Evolutionary conservation across 2,329 filamentous ascomycete genomes (phyloP).

Genomic region (Tolypocladium ophioglossoides): DNA sequence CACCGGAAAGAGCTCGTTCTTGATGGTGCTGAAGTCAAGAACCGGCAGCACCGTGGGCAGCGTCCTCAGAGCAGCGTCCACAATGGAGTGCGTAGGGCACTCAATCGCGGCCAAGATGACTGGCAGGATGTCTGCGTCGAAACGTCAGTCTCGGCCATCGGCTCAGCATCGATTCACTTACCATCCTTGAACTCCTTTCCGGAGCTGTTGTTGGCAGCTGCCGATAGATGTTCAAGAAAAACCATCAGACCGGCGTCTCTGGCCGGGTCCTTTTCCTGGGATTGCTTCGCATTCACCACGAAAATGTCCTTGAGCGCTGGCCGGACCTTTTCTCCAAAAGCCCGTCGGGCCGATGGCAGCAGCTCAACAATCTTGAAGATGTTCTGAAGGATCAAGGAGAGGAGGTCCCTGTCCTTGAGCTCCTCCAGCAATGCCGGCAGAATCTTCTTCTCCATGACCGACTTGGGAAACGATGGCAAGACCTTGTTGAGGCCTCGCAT

Average conservation of each 20-base stretch:
- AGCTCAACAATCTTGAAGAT: slow-evolving; percentile 81
- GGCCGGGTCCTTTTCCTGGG: slow-evolving; percentile 64
- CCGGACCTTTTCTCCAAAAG: slow-evolving; percentile 79
- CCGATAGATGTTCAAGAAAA: slow-evolving; percentile 69
- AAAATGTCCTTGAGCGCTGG: slow-evolving; percentile 79
- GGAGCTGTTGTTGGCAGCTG: slow-evolving; percentile 69
- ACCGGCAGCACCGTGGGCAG: slow-evolving; percentile 74
- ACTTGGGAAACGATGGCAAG: slow-evolving; percentile 82
- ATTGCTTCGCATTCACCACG: slow-evolving; percentile 45
- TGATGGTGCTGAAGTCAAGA: slow-evolving; percentile 92
- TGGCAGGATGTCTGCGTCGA: slow-evolving; percentile 64
- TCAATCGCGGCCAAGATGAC: slow-evolving; percentile 77
- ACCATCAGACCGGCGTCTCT: slow-evolving; percentile 89
- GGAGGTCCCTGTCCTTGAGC: slow-evolving; percentile 79
- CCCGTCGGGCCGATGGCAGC: slow-evolving; percentile 64
- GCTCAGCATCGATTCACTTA: slow-evolving; percentile 26
- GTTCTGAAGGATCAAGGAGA: slow-evolving; percentile 80
- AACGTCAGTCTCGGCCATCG: not conserved
- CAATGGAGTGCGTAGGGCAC: slow-evolving; percentile 77
- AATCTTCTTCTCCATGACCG: slow-evolving; percentile 90
- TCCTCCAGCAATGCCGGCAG: slow-evolving; percentile 84
- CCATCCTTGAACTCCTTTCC: slow-evolving; percentile 93
- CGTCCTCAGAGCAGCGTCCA: slow-evolving; percentile 74
- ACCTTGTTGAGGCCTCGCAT: slow-evolving; percentile 82
- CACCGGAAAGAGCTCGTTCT: slow-evolving; percentile 91